Conservation (phyloP, 345 rosid genomes). For the Murraya koenigii region DNA sequence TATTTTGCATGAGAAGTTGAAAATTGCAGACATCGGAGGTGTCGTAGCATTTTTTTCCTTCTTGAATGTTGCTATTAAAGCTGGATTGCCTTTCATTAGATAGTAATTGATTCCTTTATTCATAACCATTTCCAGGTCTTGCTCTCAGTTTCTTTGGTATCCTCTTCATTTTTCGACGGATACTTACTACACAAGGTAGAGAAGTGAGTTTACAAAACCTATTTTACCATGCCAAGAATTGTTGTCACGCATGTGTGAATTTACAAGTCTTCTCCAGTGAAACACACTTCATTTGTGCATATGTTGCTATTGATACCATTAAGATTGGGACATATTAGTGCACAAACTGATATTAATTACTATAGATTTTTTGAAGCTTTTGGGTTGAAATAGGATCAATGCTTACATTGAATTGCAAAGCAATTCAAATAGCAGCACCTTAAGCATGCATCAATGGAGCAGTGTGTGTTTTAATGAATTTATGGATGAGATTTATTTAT, state of each 20-base stretch:
- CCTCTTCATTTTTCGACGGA: constrained; percentile 71
- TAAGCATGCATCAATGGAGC: background rate
- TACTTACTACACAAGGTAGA: constrained; percentile 82
- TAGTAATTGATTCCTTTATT: constrained; percentile 22
- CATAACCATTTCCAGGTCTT: constrained; percentile 56
- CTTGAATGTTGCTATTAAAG: constrained; percentile 5
- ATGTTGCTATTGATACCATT: background rate
- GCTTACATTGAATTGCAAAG: background rate
- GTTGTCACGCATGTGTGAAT: constrained; percentile 5
- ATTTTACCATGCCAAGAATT: constrained; percentile 17
- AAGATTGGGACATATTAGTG: background rate
- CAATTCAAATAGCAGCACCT: background rate
- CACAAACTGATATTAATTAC: background rate
- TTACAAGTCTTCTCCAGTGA: background rate
- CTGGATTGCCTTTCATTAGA: constrained; percentile 4
- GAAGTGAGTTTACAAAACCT: constrained; percentile 76
- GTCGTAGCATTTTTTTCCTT: constrained; percentile 5
- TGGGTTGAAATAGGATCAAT: background rate
- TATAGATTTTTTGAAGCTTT: background rate
- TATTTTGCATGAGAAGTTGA: constrained; percentile 69
- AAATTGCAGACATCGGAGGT: constrained; percentile 80
- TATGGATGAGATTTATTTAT: constrained; percentile 14
- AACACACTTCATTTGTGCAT: background rate
- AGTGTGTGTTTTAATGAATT: background rate
- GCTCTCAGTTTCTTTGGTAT: constrained; percentile 89